These are phyloP conservation scores for Paecilomyces niveus DNA, from an alignment of 2,329 filamentous ascomycete genomes.

Conservation along the genomic window DNA sequence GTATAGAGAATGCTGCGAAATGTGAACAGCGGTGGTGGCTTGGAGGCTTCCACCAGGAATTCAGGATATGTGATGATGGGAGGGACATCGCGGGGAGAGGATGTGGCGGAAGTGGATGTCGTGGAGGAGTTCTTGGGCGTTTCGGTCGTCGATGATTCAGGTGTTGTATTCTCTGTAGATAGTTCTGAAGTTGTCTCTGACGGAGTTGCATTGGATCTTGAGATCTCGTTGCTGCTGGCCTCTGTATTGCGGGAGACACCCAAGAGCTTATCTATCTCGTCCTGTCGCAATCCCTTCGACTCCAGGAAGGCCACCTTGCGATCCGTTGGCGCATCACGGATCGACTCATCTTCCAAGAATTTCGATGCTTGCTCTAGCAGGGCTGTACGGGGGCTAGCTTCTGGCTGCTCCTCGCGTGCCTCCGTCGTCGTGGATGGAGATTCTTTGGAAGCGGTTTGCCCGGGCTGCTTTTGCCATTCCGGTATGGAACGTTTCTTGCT, in stretches of 20 bases:
- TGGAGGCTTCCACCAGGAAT: constrained; percentile 53
- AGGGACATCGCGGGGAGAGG: constrained; percentile 39
- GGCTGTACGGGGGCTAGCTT: constrained; percentile 19
- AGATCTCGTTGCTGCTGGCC: constrained; percentile 4
- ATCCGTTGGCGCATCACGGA: constrained; percentile 61
- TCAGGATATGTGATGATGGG: constrained; percentile 63
- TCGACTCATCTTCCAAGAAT: constrained; percentile 69
- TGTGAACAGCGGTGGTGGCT: constrained; percentile 55
- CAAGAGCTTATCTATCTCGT: constrained; percentile 64
- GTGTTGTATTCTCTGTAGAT: constrained; percentile 5
- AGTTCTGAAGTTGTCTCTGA: background rate
- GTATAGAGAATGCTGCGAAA: constrained; percentile 50
- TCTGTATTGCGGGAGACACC: constrained; percentile 29
- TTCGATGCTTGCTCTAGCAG: constrained; percentile 61
- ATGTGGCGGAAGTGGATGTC: constrained; percentile 6
- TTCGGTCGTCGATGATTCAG: constrained; percentile 8
- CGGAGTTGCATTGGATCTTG: constrained; percentile 1
- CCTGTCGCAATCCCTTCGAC: constrained; percentile 63
- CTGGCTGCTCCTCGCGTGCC: constrained; percentile 16
- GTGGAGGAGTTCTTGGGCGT: constrained; percentile 6
- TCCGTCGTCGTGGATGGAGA: constrained; percentile 15
- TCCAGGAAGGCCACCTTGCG: constrained; percentile 71
- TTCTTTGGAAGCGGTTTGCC: constrained; percentile 30
- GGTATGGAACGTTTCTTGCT: constrained; percentile 31
- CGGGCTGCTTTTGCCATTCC: constrained; percentile 27